Evolutionary conservation across 129 eudicot genomes (phyloP).

Genomic region (Helichrysum umbraculigerum): DNA sequence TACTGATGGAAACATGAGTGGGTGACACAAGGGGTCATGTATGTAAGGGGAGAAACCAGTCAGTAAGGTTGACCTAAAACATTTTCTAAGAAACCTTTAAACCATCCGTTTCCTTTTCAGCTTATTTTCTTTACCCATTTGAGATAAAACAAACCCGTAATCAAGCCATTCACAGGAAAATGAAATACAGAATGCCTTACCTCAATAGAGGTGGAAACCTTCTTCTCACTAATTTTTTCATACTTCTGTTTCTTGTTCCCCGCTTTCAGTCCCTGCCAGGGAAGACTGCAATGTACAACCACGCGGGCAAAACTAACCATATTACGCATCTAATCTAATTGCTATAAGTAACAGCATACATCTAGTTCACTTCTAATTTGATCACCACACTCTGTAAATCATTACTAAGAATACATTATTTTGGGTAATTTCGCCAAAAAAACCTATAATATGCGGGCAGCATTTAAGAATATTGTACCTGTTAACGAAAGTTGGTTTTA

Average conservation of each 20-base stretch:
- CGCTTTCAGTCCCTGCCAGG: constrained; percentile 98
- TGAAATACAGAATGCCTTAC: constrained; percentile 32
- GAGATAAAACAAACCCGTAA: not conserved
- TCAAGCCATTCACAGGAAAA: not conserved
- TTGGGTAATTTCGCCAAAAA: not conserved
- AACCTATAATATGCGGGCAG: no score
- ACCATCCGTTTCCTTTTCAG: not conserved
- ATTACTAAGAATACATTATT: not conserved
- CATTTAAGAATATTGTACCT: not conserved
- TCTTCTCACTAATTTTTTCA: constrained; percentile 90
- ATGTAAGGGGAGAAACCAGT: not conserved
- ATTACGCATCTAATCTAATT: constrained; percentile 10
- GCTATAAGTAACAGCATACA: not conserved
- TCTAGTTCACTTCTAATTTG: not conserved
- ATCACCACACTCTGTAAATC: not conserved
- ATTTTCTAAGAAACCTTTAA: not conserved
- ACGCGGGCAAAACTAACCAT: constrained; percentile 17
- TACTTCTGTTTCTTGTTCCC: constrained; percentile 96
- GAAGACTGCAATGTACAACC: constrained; percentile 59
- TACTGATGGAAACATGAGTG: not conserved
- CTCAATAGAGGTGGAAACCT: constrained; percentile 95
- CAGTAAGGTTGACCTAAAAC: not conserved
- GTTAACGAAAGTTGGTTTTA: not conserved
- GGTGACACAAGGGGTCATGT: not conserved
- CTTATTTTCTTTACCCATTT: not conserved